Base-by-base conservation (phyloP, 169 alveolate genomes). In the Babesia ovata region DNA sequence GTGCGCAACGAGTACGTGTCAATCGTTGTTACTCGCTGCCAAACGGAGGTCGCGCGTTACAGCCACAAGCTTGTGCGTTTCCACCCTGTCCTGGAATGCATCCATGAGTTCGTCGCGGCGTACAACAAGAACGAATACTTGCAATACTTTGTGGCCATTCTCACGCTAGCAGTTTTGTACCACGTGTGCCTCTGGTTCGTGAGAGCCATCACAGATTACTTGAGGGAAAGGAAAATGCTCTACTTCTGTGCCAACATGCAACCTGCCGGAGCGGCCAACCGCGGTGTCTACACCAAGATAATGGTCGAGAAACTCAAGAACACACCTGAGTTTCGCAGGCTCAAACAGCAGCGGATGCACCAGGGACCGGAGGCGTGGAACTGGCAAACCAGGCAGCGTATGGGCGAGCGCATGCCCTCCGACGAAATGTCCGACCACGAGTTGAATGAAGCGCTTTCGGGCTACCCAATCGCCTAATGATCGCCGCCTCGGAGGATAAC, bases 331-430 rank as follows among this genome's bases (percentile, higher is more conserved):
- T 89, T 81, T 70, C 72, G 62, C 36, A 54, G 90, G 73, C 78
- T 89, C 59, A 89, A 89, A 70, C 82, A 81, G 29, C 76, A 79
- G 60, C 78, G 93, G 26, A 75, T 79, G 45, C 84, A 85, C 16
- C 85, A 83, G 65, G 93, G 93, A 4, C 85, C 87, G 44, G 93
- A 84, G 33, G 90, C 92, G 39, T 89, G 93, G 93, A 89, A 89
- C 58, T 89, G 93, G 93, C 93, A 89, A 67, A 66, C 81, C 45
- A 70, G 93, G 49, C 84, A 81, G 62, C 26, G 83, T 9, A 52
- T 83, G 52, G 65, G 75, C 21, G 77, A 67, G 42, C 66, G 21
- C 21, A 67, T 67, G 76, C 76, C 76, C 19, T 67, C 76, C 14
- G 76, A 67, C 58, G 63, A 67, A 3, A 46, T 67, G 65, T 67